These are phyloP conservation scores for Fraxinus nigra DNA, from an alignment of 305 asterid genomes.

Conservation along the genomic window DNA sequence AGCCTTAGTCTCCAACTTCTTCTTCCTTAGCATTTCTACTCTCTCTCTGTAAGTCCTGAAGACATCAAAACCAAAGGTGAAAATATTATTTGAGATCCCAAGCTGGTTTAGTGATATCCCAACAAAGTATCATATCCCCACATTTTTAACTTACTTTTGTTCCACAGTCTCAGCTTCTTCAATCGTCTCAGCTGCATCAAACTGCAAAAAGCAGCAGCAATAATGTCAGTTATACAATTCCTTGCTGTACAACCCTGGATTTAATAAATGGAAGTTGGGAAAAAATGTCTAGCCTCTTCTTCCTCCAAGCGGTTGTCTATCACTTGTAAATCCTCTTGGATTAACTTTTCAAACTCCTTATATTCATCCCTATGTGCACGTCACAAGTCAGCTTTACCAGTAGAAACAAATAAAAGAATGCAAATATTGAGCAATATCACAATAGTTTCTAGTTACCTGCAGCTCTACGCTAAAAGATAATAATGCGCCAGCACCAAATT, in stretches of 20 bases:
- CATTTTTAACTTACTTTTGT: conserved; percentile 52
- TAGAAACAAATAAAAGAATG: background rate
- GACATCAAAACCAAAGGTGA: conserved; percentile 2
- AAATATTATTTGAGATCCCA: conserved; percentile 11
- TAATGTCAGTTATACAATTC: conserved; percentile 17
- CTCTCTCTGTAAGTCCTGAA: conserved; percentile 62
- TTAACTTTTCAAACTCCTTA: conserved; percentile 87
- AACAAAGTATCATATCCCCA: conserved; percentile 6
- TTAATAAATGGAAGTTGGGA: conserved; percentile 8
- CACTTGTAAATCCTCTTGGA: conserved; percentile 75
- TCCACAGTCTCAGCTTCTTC: conserved; percentile 86
- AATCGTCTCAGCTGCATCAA: conserved; percentile 88
- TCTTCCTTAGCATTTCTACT: conserved; percentile 66
- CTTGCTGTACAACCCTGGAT: background rate
- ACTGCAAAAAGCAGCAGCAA: conserved; percentile 42
- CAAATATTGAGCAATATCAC: background rate
- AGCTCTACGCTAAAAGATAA: background rate
- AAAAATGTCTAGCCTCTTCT: conserved; percentile 66
- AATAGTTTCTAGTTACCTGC: background rate
- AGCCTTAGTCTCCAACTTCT: conserved; percentile 73
- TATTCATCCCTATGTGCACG: conserved; percentile 70
- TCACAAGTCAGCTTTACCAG: background rate
- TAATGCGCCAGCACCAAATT: conserved; percentile 1
- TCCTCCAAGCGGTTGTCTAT: conserved; percentile 89
- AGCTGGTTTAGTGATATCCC: conserved; percentile 20